Evolutionary conservation across 2,329 filamentous ascomycete species (phyloP), one percentile per base, ranked within the genome.

Genomic region (Diplodia scrobiculata): DNA sequence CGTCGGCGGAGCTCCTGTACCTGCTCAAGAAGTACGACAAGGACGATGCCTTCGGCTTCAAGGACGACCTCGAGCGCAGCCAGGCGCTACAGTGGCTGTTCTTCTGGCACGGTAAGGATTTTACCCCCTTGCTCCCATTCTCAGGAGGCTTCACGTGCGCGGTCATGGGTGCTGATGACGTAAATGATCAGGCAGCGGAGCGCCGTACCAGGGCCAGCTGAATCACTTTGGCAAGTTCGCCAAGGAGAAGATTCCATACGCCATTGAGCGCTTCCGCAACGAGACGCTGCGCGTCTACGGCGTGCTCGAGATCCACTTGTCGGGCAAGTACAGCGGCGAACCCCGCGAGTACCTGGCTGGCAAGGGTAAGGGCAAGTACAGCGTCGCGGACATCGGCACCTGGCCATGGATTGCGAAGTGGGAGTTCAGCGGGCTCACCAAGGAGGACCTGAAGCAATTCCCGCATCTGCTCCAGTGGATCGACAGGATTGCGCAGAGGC

Each of bases 281-380:
- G 83, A 85, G 71, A 82, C 79, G 1, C 74, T 83, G 2, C 79
- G 83, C 5, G 80, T 84, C 11, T 84, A 78, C 69, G 82, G 81
- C 60, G 84, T 86, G n/a, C 77, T 85, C n/a, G 83, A 85, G 67
- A 82, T 84, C 66, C 82, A 79, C 10, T 75, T 85, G 1, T 80
- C 77, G 0, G 84, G 84, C 14, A 84, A 83, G 69, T 84, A 82
- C 71, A 80, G 78, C 1, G 81, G 79, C 14, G 73, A 80, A 67
- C 77, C 79, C 13, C 74, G 80, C 13, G 82, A 86, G 7, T 86
- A 84, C 68, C 75, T 85, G 1, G 83, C 82, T 21, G 84, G 83
- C 0, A 79, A 80, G 10, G 82, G 82, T 1, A 81, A 81, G 68
- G 84, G 84, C n/a, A 84, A 82, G 71, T 86, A 85, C 72, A 79